A percentile compares a stretch with the other conserved stretches of the same genome.
phyloP scores from a whole-genome alignment of 2,329 filamentous ascomycete genomes.

The Talaromyces sp. region DNA sequence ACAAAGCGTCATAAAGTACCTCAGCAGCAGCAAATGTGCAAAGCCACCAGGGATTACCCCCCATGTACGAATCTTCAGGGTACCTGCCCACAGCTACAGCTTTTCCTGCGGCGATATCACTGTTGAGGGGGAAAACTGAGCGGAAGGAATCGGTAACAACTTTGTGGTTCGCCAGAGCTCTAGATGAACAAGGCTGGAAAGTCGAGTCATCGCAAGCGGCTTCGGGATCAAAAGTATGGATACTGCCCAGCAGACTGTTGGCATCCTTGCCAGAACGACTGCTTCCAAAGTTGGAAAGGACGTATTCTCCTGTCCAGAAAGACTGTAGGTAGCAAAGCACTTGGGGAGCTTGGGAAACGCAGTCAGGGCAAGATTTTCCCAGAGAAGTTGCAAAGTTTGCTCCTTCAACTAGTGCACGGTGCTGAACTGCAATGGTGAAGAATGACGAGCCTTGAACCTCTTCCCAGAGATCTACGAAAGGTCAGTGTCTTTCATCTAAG shows the following conservation, averaged over 20 bases:
- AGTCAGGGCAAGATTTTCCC: conserved; percentile 57
- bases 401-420: conserved; percentile 58
- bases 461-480: conserved; percentile 63
- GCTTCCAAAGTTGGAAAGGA: conserved; percentile 62
- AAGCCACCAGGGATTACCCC: conserved; percentile 75
- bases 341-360: conserved; percentile 60
- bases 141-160: conserved; percentile 70
- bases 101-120: conserved; percentile 54
- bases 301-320: conserved; percentile 66
- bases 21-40: conserved; percentile 72
- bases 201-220: conserved; percentile 62
- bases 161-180: conserved; percentile 68
- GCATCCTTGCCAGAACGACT: conserved; percentile 62
- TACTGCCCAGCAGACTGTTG: conserved; percentile 63
- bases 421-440: conserved; percentile 66
- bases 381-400: conserved; percentile 58
- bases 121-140: conserved; percentile 64
- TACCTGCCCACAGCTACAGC: conserved; percentile 63
- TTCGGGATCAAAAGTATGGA: conserved; percentile 64
- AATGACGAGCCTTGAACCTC: conserved; percentile 71
- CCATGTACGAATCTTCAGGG: conserved; percentile 66
- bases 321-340: conserved; percentile 67
- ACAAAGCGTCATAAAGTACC: conserved; percentile 70
- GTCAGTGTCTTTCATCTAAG: neutral
- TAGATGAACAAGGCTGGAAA: conserved; percentile 69